Evolutionary conservation across 768 basidiomycete species (phyloP), one percentile per base, ranked within the genome.

Genomic region (Pleurotus salmoneostramineus): DNA sequence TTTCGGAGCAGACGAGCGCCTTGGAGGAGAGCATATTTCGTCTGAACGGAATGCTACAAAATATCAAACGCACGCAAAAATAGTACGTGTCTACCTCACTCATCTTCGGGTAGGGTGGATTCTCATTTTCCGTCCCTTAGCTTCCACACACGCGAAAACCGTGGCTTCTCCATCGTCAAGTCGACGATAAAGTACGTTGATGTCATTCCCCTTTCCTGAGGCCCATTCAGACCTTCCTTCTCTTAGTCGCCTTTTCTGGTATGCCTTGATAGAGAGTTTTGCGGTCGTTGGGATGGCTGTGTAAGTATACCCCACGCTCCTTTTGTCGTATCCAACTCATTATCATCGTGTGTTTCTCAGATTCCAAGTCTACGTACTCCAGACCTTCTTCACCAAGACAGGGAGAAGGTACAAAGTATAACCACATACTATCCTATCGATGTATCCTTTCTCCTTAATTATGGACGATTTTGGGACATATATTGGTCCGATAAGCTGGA

Each of bases 21-120:
- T 75, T 99, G 57, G 96, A 98, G 73, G 97, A 99, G 77, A 95
- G 93, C 68, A 88, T 98, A 52, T 98, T 93, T 76, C 84, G 93
- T 56, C 76, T 99, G 58, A 93, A 85, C 62, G 88, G 88, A 21
- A 83, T 94, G 83, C 73, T 99, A 62, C 84, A 87, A 78, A 91
- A 82, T 62, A 91, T 99, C 62, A 94, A 95, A 71, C 77, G 96
- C 56, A 91, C 91, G 45, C 97, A 99, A 76, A 93, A 95, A 76
- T 85, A 94, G 93, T 96, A 66, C 65, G 93, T 81, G n/a, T 35
- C 5, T 6, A 2, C 49, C 15, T 15, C 5, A 8, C 4, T 27
- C 34, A 12, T 50, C 6, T n/a, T 35, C 10, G 6, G 40, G 17
- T 40, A 17, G 10, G 3, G 1, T 27, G 8, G 32, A 27, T 12